phyloP scores from a whole-genome alignment of 768 basidiomycete species.

The Leccinum arenicola region DNA sequence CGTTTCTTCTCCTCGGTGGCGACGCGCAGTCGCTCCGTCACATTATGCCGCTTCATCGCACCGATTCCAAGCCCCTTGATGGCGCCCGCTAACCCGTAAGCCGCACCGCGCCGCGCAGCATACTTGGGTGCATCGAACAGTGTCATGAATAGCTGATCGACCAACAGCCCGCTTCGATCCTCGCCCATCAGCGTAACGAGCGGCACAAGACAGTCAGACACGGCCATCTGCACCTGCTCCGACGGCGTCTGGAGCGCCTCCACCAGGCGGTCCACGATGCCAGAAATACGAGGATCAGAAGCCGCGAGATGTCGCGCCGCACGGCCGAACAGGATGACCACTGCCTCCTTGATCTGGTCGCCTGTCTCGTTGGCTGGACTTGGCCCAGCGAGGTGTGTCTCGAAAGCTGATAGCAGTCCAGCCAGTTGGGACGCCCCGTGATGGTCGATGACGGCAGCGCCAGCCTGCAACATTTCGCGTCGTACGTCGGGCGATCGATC shows the following conservation, averaged over 20 bases:
- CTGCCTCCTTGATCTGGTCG: constrained; percentile 91
- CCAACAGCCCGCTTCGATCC: constrained; percentile 45
- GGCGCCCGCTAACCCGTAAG: constrained; percentile 92
- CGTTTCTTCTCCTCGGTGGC: constrained; percentile 88
- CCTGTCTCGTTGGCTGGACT: constrained; percentile 64
- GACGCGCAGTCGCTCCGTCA: constrained; percentile 68
- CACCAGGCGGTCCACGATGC: constrained; percentile 80
- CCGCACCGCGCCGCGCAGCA: constrained; percentile 92
- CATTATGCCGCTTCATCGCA: constrained; percentile 78
- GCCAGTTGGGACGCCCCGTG: constrained; percentile 74
- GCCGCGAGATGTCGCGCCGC: constrained; percentile 84
- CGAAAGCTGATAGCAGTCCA: constrained; percentile 77
- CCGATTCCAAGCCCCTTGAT: constrained; percentile 88
- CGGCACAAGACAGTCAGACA: constrained; percentile 92
- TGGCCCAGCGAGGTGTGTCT: constrained; percentile 60
- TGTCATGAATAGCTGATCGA: constrained; percentile 74
- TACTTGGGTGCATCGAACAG: constrained; percentile 82
- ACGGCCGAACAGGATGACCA: constrained; percentile 92
- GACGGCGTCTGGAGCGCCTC: constrained; percentile 91
- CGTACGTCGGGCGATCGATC: constrained; percentile 82
- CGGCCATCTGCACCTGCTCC: constrained; percentile 95
- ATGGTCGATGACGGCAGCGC: constrained; percentile 74
- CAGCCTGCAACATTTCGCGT: constrained; percentile 84
- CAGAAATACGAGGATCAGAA: constrained; percentile 72
- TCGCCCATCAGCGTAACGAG: constrained; percentile 68